Base-by-base conservation (phyloP, 2,329 filamentous ascomycete species). In the Xylariaceae sp. region DNA sequence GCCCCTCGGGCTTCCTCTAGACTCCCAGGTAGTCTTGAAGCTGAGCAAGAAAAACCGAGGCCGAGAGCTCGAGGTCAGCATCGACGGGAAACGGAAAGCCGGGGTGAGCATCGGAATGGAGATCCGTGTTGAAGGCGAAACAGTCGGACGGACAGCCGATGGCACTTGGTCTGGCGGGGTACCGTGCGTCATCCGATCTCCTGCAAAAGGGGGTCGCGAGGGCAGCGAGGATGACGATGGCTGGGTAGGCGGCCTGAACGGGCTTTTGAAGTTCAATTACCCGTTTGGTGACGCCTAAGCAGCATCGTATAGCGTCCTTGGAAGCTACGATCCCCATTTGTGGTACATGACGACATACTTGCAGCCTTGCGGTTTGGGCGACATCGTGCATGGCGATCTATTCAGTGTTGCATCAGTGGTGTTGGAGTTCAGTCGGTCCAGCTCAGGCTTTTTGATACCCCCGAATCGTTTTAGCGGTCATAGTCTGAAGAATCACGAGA, bases 181-280 rank as follows among this genome's bases (percentile, higher is more conserved):
- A 12, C 94, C 94, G 2, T 95, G 90, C 65, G 88, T 97, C 31
- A 94, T 96, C 63, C 77, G 90, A 41, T 80, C 71, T 11, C 67
- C 70, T 56, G 71, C 59, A 61, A 75, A 67, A 35, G 60, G 61
- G 5, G 70, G 62, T 9, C 39, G 57, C 47, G 66, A 63, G 19
- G 72, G 70, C 2, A 58, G 73, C 2, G 80, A 85, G 55, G 80
- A 85, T 41, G 90, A 96, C 62, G 92, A 97, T 68, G 90, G 92
- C 15, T 99, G 94, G 94, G 92, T 99, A 2, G 92, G 92, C 1
- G 92, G 94, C 0, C 70, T 99, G 64, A 99, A 96, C 65, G 89
- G 90, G 10, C 67, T 97, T 62, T 72, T 99, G 59, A 99, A 99
- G 73, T 99, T 97, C 67, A 99, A 99, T 68, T 89, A 96, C 71